A percentile compares a stretch with the other conserved stretches of the same genome.
These are phyloP conservation scores for Artemisia argyi DNA, from an alignment of 129 eudicot species.

Conservation along the genomic window DNA sequence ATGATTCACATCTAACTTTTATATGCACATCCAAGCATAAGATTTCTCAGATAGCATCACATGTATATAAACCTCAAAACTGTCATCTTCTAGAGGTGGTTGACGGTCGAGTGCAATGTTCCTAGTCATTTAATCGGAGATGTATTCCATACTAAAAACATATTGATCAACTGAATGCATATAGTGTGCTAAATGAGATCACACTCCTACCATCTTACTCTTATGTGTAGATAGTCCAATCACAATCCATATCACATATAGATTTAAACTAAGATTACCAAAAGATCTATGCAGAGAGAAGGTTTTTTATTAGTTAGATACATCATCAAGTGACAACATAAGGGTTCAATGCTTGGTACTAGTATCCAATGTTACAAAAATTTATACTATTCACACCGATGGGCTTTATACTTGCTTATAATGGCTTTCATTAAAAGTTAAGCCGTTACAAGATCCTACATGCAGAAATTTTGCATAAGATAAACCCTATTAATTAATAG, in stretches of 20 bases:
- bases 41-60: neutral
- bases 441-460: constrained; percentile 1
- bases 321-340: neutral
- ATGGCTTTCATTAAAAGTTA: constrained; percentile 3
- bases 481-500: constrained; percentile 12
- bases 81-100: neutral
- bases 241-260: neutral
- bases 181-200: neutral
- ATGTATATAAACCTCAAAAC: neutral
- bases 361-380: no score
- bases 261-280: neutral
- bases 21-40: neutral
- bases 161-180: neutral
- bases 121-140: neutral
- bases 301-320: neutral
- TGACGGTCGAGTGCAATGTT: neutral
- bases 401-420: neutral
- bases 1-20: no score
- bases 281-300: neutral
- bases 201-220: neutral
- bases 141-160: neutral
- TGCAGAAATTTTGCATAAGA: neutral
- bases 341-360: no score
- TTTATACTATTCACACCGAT: neutral
- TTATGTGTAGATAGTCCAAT: neutral